Base-by-base conservation (phyloP, 202 grass and related monocot species). In the Schoenoplectus triqueter region DNA sequence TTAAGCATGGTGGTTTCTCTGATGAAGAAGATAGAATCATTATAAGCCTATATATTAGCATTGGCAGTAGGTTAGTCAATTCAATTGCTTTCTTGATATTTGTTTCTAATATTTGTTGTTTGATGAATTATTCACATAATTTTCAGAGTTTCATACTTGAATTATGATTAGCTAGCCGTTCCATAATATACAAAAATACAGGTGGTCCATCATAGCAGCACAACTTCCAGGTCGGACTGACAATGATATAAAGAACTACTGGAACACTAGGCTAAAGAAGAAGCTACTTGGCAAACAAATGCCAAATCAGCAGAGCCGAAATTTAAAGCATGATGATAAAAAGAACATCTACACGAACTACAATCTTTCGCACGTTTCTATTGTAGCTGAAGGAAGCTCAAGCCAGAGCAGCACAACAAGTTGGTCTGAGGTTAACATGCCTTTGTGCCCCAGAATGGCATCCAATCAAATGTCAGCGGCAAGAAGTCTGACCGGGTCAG, bases 201-300 rank as follows among this genome's bases (percentile, higher is more conserved):
- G 97, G 93, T 99, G 96, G 96, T 99, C 96, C 67, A 92, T 99
- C 76, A 99, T 99, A 85, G 96, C 96, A 4, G 87, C 93, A 14
- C 90, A 96, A 84, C 86, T 99, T 91, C 97, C 97, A 0, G 97
- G 97, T 51, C 92, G 97, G 84, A 99, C 97, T 0, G 97, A 99
- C 63, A 99, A 99, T 81, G 97, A 99, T 75, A 94, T 99, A 89
- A 99, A 99, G 93, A 99, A 99, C 85, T 99, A 99, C 86, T 99
- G 97, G 97, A 99, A 99, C 83, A 96, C 97, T 3, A 89, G 90
- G 82, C 92, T 99, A 21, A 99, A 99, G 93, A 99, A 96, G 87
- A 99, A 92, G 82, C 89, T 99, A 73, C 74, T 99, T n/a, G 97
- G 92, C 73, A 99, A 99, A 82, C 93, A 91, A 73, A 82, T 79